Base-by-base conservation (phyloP, 164 flowering plant species). In the Dillenia suffruticosa region DNA sequence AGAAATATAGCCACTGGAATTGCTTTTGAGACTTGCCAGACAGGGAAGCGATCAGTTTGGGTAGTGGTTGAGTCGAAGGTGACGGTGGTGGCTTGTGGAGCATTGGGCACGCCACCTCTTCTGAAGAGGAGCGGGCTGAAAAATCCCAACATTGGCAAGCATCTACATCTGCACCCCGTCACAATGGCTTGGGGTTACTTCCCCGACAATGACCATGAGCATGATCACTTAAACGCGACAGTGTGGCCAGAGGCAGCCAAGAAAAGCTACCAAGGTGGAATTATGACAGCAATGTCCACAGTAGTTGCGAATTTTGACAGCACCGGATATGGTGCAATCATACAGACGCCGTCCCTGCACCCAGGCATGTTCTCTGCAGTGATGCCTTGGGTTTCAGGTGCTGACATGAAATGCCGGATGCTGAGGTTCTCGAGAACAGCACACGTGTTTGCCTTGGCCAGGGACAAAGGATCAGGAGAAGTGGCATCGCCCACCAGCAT, bases 171-270 rank as follows among this genome's bases (percentile, higher is more conserved):
- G 12, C 89, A 84, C 68, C 87, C 89, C 1, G 89, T 82, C 57
- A 51, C 74, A 49, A 75, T 82, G 82, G 83, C 77, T 0, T 84
- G 89, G 89, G 89, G 89, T 2, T 75, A 80, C 50, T 81, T 84
- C 14, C 85, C 88, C 0, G 77, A 78, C 3, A 12, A 19, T 19
- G 22, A 19, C 22, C 22, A 19, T 19, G 22, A 19, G 22, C 22
- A 19, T 19, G 22, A 19, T 19, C 22, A 51, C 2, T 5, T 17
- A n/a, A 12, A 14, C 0, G 0, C 59, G 0, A 26, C 19, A 11
- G 44, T 0, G 12, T 73, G 81, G 77, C 78, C 77, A 0, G 77
- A 69, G 40, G 49, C 15, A 12, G 67, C 64, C 59, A 78, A 79
- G 66, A 79, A 63, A 63, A 81, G 86, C 74, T 85, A 74, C 24